phyloP scores from a whole-genome alignment of 257 asterid genomes.

The Lycium barbarum region DNA sequence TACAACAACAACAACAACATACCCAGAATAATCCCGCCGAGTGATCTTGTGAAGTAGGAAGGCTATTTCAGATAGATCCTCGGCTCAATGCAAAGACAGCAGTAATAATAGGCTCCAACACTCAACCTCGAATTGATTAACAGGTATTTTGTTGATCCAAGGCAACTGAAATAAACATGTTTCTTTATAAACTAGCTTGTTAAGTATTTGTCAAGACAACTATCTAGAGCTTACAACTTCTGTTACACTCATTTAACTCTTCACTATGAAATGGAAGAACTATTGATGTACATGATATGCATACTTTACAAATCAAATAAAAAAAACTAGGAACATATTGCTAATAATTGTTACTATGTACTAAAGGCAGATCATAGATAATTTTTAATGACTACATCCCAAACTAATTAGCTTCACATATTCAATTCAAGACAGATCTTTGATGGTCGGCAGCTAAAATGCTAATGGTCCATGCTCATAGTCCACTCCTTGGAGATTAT shows the following conservation, averaged over 20 bases:
- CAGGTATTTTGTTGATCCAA: background rate
- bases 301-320: background rate
- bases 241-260: background rate
- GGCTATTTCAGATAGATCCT: too few species aligned
- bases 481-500: too few species aligned
- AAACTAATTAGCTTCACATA: too few species aligned
- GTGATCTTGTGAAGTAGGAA: too few species aligned
- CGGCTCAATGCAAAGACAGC: too few species aligned
- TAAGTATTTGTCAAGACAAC: background rate
- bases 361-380: too few species aligned
- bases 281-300: background rate
- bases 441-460: too few species aligned
- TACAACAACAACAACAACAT: too few species aligned
- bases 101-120: background rate
- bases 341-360: background rate
- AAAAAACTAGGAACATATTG: background rate
- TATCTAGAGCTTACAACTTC: background rate
- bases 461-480: too few species aligned
- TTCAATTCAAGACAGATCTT: too few species aligned
- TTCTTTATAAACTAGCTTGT: background rate
- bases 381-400: too few species aligned
- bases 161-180: slow-evolving; percentile 2
- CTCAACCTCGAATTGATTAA: background rate
- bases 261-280: background rate
- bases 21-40: too few species aligned